Evolutionary conservation across 1,139 yeast species (phyloP).

Genomic region (Blastobotrys raffinosifermentans): DNA sequence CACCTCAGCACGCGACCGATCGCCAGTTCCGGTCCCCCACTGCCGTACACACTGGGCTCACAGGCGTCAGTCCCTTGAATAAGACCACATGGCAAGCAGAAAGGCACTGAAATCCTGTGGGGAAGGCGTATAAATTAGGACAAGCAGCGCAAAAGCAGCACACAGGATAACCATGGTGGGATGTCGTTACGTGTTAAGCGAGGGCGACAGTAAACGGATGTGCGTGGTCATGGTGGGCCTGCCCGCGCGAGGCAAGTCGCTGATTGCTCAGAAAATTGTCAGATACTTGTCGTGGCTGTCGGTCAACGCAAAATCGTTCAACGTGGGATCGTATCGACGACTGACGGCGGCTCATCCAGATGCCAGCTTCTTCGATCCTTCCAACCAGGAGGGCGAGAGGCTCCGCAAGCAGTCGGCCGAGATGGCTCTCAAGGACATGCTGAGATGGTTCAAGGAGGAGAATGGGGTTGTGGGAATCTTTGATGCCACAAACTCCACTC

Average conservation of each 20-base stretch:
- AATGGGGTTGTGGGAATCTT: constrained; percentile 86
- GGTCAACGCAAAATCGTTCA: constrained; percentile 79
- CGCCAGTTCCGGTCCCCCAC: too few relatives aligned
- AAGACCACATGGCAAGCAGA: too few relatives aligned
- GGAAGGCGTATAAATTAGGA: too few relatives aligned
- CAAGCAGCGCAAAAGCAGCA: too few relatives aligned
- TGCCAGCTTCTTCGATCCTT: constrained; percentile 74
- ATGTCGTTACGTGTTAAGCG: neutral
- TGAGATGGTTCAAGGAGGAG: constrained; percentile 77
- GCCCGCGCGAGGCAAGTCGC: constrained; percentile 73
- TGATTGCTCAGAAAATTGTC: constrained; percentile 76
- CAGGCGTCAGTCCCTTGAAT: too few relatives aligned
- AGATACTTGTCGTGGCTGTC: constrained; percentile 90
- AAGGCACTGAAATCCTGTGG: too few relatives aligned
- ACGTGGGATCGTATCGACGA: constrained; percentile 82
- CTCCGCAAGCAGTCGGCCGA: constrained; percentile 66
- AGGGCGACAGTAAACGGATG: constrained; percentile 29
- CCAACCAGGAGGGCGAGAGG: constrained; percentile 56
- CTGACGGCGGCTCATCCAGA: constrained; percentile 49
- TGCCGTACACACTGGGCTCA: too few relatives aligned
- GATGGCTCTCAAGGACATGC: constrained; percentile 73
- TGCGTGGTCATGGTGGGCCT: constrained; percentile 51
- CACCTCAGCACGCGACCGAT: too few relatives aligned
- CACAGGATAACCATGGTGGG: too few relatives aligned
- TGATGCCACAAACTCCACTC: constrained; percentile 82